Evolutionary conservation across 306 rosid species (phyloP), one percentile per base, ranked within the genome.

Genomic region (Purshia tridentata): DNA sequence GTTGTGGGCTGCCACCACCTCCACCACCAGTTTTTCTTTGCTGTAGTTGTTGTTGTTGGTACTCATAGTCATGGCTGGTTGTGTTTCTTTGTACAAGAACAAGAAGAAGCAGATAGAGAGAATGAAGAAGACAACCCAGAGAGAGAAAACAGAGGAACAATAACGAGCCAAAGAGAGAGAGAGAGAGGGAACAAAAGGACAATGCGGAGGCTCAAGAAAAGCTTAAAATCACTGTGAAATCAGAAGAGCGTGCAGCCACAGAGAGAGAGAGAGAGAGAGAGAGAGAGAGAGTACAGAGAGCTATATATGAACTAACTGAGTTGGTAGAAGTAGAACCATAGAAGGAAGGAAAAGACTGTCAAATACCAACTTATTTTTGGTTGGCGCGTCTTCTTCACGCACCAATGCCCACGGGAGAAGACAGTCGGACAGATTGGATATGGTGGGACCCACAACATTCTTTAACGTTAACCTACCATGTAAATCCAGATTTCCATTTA

Each of bases 11-110:
- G 55, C 92, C 39, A 85, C 29, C 12, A 85, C 80, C 67, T 85
- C 89, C 9, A 88, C 92, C 2, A 88, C 92, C 0, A 88, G 89
- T 72, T 86, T 75, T 56, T 81, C 85, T 68, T 72, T 85, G 69
- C 77, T 49, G 70, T 61, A 45, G 81, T 14, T 9, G 58, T 29
- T 23, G 63, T 23, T 8, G 72, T 8, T n/a, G 46, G 53, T 49
- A 14, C 5, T n/a, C 19, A 70, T 39, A 1, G 53, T 57, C 87
- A 82, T 82, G 84, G 77, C 22, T 82, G 84, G 77, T n/a, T 67
- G 13, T 3, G 42, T 4, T 69, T 23, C 6, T 19, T 20, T 16
- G 15, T 45, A 41, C 49, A 58, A 64, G 16, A 13, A 20, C 22
- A 1, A 35, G 9, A 35, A 55, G 13, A 13, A 62, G 14, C 37